Conservation (phyloP, 352 stramenopile species). For the Globisporangium mamillatum region DNA sequence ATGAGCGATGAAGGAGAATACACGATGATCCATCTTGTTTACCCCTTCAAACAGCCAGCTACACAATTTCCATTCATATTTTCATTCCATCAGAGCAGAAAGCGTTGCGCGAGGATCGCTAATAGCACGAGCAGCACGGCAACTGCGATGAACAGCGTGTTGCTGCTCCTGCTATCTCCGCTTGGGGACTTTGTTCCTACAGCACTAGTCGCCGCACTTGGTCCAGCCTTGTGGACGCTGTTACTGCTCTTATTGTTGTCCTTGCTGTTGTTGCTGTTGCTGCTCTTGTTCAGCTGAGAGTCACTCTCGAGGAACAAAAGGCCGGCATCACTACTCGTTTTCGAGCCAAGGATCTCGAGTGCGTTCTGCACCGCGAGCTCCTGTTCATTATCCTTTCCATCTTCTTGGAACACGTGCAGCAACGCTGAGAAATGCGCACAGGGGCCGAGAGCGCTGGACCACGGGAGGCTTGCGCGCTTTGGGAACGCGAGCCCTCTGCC, state of each 20-base stretch:
- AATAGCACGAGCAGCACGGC: constrained; percentile 33
- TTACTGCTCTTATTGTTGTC: constrained; percentile 13
- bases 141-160: constrained; percentile 30
- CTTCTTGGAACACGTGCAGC: constrained; percentile 48
- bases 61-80: background rate
- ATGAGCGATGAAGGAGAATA: background rate
- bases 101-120: constrained; percentile 22
- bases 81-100: background rate
- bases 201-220: constrained; percentile 13
- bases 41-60: background rate
- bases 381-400: constrained; percentile 24
- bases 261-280: constrained; percentile 9
- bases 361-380: constrained; percentile 42
- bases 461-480: constrained; percentile 42
- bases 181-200: constrained; percentile 12
- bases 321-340: background rate
- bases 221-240: background rate
- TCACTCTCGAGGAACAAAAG: constrained; percentile 18
- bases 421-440: constrained; percentile 28
- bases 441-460: constrained; percentile 23
- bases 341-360: constrained; percentile 52
- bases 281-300: constrained; percentile 9
- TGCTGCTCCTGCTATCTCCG: background rate
- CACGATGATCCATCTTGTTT: constrained; percentile 16
- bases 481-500: constrained; percentile 37